Conservation (phyloP, 2,329 filamentous ascomycete species). For the Myriosclerotinia scirpicola region DNA sequence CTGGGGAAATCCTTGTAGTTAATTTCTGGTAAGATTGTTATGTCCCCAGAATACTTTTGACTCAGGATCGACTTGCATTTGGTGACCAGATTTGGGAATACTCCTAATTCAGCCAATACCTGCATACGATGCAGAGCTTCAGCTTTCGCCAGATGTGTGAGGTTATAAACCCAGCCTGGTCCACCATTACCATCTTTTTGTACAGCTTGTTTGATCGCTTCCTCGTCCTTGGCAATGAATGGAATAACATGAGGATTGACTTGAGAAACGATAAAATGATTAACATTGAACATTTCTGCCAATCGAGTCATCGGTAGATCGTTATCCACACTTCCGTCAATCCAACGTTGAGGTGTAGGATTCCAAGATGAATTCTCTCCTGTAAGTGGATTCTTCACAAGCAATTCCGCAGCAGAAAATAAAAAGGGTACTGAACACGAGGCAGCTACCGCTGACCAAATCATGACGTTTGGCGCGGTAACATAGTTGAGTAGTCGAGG, state of each 20-base stretch:
- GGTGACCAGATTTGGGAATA: conserved; percentile 75
- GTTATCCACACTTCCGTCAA: conserved; percentile 93
- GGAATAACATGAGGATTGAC: conserved; percentile 93
- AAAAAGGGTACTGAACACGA: conserved; percentile 90
- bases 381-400: conserved; percentile 82
- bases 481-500: conserved; percentile 88
- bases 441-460: conserved; percentile 95
- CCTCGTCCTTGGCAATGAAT: conserved; percentile 75
- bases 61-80: conserved; percentile 80
- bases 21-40: conserved; percentile 86
- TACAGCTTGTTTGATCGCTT: conserved; percentile 44
- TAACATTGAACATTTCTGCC: conserved; percentile 96
- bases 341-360: conserved; percentile 79
- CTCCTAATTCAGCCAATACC: conserved; percentile 74
- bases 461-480: conserved; percentile 89
- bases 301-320: conserved; percentile 88
- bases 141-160: conserved; percentile 73
- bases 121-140: conserved; percentile 81
- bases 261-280: conserved; percentile 96
- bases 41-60: conserved; percentile 91
- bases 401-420: conserved; percentile 74
- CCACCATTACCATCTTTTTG: conserved; percentile 36
- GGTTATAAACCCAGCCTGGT: conserved; percentile 59
- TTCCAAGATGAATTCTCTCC: conserved; percentile 81
- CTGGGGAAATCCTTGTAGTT: conserved; percentile 70